A percentile compares a stretch with the other conserved stretches of the same genome.
Evolutionary conservation across 371 early-diverging fungal species (phyloP).

Genomic region (Rhizopus delemar): DNA sequence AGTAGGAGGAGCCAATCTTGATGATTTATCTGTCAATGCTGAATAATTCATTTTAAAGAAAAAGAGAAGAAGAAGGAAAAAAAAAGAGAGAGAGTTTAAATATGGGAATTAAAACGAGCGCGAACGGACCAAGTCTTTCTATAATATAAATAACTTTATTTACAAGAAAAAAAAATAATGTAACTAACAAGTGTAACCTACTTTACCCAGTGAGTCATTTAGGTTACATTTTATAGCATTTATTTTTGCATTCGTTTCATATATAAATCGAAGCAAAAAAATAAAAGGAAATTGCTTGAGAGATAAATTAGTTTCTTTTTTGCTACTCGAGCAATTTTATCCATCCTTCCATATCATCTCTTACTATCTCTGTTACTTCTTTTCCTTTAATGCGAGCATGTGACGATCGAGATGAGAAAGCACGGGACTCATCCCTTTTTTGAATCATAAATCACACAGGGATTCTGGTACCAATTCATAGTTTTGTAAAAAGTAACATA

Average conservation of each 20-base stretch:
- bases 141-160: no score
- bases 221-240: conserved; percentile 1
- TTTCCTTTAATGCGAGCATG: no score
- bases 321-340: no score
- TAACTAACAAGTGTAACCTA: conserved; percentile 19
- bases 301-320: no score
- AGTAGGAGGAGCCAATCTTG: conserved; percentile 7
- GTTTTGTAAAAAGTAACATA: no score
- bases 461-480: no score
- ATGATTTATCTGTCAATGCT: conserved; percentile 7
- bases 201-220: conserved; percentile 1
- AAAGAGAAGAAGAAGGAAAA: not conserved
- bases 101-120: conserved; percentile 13
- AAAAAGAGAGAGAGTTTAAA: conserved; percentile 2
- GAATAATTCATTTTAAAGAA: conserved; percentile 8
- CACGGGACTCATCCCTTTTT: no score
- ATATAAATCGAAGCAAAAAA: not conserved
- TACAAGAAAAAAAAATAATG: no score
- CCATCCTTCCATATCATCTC: no score
- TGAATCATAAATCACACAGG: no score
- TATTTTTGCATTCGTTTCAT: conserved; percentile 1
- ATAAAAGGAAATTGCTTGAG: not conserved
- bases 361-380: no score
- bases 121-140: conserved; percentile 19
- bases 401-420: no score